Conservation (phyloP, 805 yeast species). For the Candida insectalens region DNA sequence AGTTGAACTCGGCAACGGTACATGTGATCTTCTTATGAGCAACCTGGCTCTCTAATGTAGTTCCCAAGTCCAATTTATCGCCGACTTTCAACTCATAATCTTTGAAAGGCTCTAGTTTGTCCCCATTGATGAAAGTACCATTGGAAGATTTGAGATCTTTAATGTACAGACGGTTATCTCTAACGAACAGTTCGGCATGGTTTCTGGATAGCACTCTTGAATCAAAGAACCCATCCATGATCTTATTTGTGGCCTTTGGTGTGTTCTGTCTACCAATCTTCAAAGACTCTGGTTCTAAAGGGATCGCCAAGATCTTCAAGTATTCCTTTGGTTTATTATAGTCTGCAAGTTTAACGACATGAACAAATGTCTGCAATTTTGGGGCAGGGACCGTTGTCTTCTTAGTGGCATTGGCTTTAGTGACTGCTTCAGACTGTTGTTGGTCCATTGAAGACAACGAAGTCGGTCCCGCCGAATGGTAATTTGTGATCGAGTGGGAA, state of each 20-base stretch:
- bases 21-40: constrained; percentile 86
- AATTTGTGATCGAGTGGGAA: no score
- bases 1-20: constrained; percentile 61
- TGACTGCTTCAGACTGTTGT: no score
- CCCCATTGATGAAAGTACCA: constrained; percentile 86
- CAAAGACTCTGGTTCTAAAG: constrained; percentile 71
- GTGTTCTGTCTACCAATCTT: constrained; percentile 88
- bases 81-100: constrained; percentile 64
- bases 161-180: constrained; percentile 55
- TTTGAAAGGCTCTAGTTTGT: constrained; percentile 51
- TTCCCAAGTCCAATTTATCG: constrained; percentile 88
- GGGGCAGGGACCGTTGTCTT: no score
- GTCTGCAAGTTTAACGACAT: constrained; percentile 64
- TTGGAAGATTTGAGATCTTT: constrained; percentile 86
- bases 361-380: constrained; percentile 28
- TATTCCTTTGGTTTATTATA: constrained; percentile 60
- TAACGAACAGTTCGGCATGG: constrained; percentile 81
- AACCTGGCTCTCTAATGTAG: constrained; percentile 63
- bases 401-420: neutral
- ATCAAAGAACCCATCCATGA: constrained; percentile 88
- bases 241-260: constrained; percentile 43
- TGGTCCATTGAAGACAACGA: neutral
- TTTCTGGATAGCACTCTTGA: constrained; percentile 87
- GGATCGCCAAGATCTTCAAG: constrained; percentile 68
- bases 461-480: neutral